Conservation (phyloP, 1,139 yeast genomes). For the Candida sanyaensis region DNA sequence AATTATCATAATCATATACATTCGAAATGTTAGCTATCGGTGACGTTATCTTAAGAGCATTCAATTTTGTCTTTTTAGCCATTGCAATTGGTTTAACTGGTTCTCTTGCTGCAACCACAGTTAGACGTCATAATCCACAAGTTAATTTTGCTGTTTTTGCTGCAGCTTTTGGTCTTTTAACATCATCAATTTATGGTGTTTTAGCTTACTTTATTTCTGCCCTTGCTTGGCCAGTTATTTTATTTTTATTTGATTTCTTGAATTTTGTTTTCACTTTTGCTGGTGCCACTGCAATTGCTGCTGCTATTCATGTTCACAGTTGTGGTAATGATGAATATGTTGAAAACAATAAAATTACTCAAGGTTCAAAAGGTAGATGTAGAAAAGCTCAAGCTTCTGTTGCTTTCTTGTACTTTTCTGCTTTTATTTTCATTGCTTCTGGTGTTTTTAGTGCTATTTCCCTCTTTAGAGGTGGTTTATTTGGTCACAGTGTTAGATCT, state of each 20-base stretch:
- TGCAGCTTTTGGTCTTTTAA: conserved; percentile 79
- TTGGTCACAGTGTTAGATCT: conserved; percentile 51
- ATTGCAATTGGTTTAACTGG: conserved; percentile 85
- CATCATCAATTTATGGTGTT: conserved; percentile 79
- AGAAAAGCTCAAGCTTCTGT: conserved; percentile 92
- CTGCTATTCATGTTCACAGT: conserved; percentile 82
- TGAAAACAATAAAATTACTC: conserved; percentile 64
- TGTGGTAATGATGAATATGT: conserved; percentile 72
- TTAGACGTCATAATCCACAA: conserved; percentile 63
- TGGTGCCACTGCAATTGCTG: conserved; percentile 93
- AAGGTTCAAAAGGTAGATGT: conserved; percentile 82
- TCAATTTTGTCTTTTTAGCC: conserved; percentile 74
- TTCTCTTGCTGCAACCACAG: conserved; percentile 73
- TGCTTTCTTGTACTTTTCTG: conserved; percentile 89
- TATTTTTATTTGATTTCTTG: conserved; percentile 77
- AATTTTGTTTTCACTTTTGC: conserved; percentile 91
- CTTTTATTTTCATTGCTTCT: conserved; percentile 73
- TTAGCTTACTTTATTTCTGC: conserved; percentile 76
- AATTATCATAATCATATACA: background rate
- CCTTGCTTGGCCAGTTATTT: conserved; percentile 83
- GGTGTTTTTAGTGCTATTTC: conserved; percentile 60
- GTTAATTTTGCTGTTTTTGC: conserved; percentile 88
- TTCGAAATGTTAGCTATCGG: conserved; percentile 59
- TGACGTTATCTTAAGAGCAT: conserved; percentile 71
- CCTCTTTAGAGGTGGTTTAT: conserved; percentile 71